phyloP scores from a whole-genome alignment of 805 yeast species.

The Grigorovia transvaalensis region DNA sequence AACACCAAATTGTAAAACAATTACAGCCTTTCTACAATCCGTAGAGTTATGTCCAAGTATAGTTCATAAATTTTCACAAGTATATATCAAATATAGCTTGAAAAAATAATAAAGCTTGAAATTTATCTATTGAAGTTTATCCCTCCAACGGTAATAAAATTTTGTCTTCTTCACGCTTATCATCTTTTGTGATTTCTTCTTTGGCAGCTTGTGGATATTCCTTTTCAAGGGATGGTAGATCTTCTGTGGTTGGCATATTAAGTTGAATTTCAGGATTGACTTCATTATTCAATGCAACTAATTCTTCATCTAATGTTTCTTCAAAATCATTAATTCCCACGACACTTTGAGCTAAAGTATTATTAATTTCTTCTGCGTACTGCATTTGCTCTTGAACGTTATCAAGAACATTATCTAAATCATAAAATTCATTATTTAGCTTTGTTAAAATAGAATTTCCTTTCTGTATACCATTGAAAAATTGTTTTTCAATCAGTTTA shows the following conservation, averaged over 20 bases:
- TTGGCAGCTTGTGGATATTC: background rate
- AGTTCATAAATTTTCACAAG: too few relatives aligned
- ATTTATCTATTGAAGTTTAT: too few relatives aligned
- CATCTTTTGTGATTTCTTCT: background rate
- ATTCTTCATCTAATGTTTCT: constrained; percentile 57
- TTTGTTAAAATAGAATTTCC: constrained; percentile 71
- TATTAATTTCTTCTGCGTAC: constrained; percentile 66
- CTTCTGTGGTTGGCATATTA: constrained; percentile 25
- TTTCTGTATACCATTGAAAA: constrained; percentile 64
- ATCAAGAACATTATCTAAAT: constrained; percentile 75
- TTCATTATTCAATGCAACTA: constrained; percentile 41
- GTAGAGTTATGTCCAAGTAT: too few relatives aligned
- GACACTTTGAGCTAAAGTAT: constrained; percentile 33
- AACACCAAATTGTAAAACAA: too few relatives aligned
- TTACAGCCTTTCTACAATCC: too few relatives aligned
- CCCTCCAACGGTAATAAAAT: background rate
- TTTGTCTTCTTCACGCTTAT: background rate
- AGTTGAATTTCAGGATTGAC: constrained; percentile 28
- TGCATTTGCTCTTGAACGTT: constrained; percentile 72
- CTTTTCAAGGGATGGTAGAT: constrained; percentile 12
- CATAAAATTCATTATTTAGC: constrained; percentile 68
- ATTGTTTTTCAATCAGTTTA: constrained; percentile 79
- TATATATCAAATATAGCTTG: too few relatives aligned
- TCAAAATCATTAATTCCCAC: constrained; percentile 32
- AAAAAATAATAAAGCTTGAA: too few relatives aligned